Evolutionary conservation across 148 eudicot species (phyloP).

Genomic region (Silene latifolia): DNA sequence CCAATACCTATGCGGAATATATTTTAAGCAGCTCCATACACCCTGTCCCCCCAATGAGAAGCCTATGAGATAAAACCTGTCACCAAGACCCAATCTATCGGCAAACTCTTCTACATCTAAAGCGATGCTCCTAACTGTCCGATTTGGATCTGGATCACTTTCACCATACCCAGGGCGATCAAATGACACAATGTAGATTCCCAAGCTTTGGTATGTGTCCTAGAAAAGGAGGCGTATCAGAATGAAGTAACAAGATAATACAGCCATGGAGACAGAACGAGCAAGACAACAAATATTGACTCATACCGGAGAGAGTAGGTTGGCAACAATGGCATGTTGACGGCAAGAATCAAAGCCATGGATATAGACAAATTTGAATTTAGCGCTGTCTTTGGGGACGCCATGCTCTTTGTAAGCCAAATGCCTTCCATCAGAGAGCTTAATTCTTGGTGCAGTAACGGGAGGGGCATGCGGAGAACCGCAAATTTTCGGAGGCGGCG

Average conservation of each 20-base stretch:
- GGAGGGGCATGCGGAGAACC: conserved; percentile 79
- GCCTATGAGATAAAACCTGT: conserved; percentile 59
- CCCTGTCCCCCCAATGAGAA: conserved; percentile 64
- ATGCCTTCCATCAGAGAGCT: conserved; percentile 78
- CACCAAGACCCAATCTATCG: conserved; percentile 58
- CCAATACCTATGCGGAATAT: conserved; percentile 69
- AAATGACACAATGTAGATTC: conserved; percentile 56
- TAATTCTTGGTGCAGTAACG: conserved; percentile 68
- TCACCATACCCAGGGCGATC: conserved; percentile 83
- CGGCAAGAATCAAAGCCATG: conserved; percentile 70
- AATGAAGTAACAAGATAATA: no score
- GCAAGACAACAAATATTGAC: background rate
- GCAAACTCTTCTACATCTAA: conserved; percentile 72
- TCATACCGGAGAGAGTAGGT: conserved; percentile 47
- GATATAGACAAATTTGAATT: conserved; percentile 59
- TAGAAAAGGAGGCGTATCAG: background rate
- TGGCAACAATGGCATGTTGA: conserved; percentile 52
- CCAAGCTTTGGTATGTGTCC: conserved; percentile 46
- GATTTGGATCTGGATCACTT: conserved; percentile 64
- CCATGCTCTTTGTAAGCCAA: conserved; percentile 84
- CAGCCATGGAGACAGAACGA: background rate
- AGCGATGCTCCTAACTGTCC: conserved; percentile 46
- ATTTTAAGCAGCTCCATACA: conserved; percentile 60
- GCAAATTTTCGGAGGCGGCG: conserved; percentile 78
- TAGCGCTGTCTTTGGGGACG: conserved; percentile 63